Conservation (phyloP, 305 asterid species). For the Plantago lanceolata region DNA sequence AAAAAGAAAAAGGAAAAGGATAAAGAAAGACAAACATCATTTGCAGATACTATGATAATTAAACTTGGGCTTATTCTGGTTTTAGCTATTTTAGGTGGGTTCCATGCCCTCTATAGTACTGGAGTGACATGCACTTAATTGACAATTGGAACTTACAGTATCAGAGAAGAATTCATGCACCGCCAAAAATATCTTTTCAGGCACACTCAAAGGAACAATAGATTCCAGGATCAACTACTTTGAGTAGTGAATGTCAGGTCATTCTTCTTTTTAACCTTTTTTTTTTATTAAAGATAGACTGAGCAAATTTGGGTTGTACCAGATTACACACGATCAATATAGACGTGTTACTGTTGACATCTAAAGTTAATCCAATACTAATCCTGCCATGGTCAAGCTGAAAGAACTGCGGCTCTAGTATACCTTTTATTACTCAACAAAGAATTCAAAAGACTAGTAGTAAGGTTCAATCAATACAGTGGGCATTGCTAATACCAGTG, state of each 20-base stretch:
- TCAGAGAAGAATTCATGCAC: constrained; percentile 11
- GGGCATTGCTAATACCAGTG: not conserved
- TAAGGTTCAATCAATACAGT: not conserved
- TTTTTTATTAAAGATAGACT: not conserved
- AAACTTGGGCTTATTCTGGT: not conserved
- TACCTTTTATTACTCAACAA: not conserved
- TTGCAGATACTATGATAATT: too few species aligned
- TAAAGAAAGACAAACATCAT: not conserved
- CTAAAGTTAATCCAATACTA: not conserved
- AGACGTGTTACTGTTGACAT: not conserved
- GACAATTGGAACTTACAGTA: constrained; percentile 6
- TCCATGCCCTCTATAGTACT: not conserved
- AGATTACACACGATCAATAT: not conserved
- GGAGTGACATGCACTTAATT: constrained; percentile 9
- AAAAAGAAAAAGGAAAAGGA: not conserved
- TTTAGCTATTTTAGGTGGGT: not conserved
- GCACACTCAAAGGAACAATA: not conserved
- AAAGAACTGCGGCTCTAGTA: not conserved
- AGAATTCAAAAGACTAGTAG: not conserved
- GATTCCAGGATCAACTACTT: constrained; percentile 6
- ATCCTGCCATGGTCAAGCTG: not conserved
- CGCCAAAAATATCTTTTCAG: not conserved
- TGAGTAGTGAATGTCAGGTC: not conserved
- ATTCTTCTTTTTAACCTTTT: not conserved
- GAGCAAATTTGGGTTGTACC: not conserved